Evolutionary conservation across 1,284 basidiomycete species (phyloP), one percentile per base, ranked within the genome.

Genomic region (Fomes fomentarius): DNA sequence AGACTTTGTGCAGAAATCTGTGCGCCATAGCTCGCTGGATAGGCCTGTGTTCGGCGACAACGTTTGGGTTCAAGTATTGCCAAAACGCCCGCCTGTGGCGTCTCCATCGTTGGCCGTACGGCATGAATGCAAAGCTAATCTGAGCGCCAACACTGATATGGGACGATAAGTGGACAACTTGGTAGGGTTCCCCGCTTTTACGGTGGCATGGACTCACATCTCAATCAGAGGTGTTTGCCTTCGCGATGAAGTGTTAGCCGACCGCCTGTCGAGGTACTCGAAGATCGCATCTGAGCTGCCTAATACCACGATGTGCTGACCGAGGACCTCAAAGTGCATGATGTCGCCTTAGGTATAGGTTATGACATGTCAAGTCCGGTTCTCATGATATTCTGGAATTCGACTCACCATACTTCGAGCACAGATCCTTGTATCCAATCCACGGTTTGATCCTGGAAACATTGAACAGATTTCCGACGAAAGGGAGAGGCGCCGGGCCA

Each of bases 31-130:
- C 47, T 21, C 35, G 48, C 33, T 60, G 58, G 14, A 46, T 31
- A 3, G 55, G 47, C 14, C 50, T 41, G 50, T 56, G 58, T 19
- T 41, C 33, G 1, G 17, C 37, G 9, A 56, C 46, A 9, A 60
- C 58, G 17, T 48, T 50, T 33, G 57, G 56, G 21, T 52, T 51
- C 48, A 54, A 59, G 26, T 65, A 54, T 25, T 66, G 64, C 43
- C 42, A 51, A 19, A 65, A 58, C 11, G 56, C 43, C 31, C 57
- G 50, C 2, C 61, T 54, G 40, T 55, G 54, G 1, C 46, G 37
- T 19, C 63, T 52, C 63, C 63, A 67, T 8, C 21, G 33, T 3
- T 54, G 47, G 11, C 63, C 61, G 34, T 63, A 63, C 1, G 44
- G 50, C 52, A 58, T 57, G 38, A 66, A 24, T 5, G 38, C 50